Base-by-base conservation (phyloP, 768 basidiomycete genomes). In the Pholiota conissans region DNA sequence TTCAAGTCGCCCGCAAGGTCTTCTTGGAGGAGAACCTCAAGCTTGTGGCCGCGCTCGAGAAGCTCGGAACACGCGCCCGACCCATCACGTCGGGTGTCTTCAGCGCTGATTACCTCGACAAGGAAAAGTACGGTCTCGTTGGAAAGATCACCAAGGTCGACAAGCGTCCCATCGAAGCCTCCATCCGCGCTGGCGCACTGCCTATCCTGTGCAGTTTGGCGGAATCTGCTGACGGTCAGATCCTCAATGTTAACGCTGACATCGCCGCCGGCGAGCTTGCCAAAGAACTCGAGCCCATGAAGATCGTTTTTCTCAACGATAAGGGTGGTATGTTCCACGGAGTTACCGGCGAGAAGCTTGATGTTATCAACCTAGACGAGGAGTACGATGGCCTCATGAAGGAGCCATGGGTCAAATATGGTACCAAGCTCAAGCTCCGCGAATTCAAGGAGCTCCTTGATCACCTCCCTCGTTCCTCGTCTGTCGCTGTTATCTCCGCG, bases 391-490 rank as follows among this genome's bases (percentile, higher is more conserved):
- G 84, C 22, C 87, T 99, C 57, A 92, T 98, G 95, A 95, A 95
- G 68, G 91, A 98, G 74, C 84, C 95, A 5, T 99, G 97, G 97
- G 96, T 99, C 73, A 97, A 97, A 72, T 98, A 87, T 70, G 97
- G 96, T 59, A 98, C 96, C 62, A 99, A 99, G 74, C 91, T 99
- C 73, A 98, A 98, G 77, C 83, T 99, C 56, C 90, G 97, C 62
- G 96, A 98, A 73, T 98, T 99, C 82, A 99, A 99, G 76, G 97
- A 98, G 68, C 87, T 99, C 53, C 85, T 99, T 42, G 97, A 98
- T 69, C 90, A 95, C 76, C 93, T 98, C 61, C 97, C 97, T 14
- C 95, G 97, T 57, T 91, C 97, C 3, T 97, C 96, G 16, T 98
- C 95, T 35, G 97, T 99, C 51, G 96, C 97, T 63, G 94, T 99